Base-by-base conservation (phyloP, 257 asterid genomes). In the Handroanthus guayacan region DNA sequence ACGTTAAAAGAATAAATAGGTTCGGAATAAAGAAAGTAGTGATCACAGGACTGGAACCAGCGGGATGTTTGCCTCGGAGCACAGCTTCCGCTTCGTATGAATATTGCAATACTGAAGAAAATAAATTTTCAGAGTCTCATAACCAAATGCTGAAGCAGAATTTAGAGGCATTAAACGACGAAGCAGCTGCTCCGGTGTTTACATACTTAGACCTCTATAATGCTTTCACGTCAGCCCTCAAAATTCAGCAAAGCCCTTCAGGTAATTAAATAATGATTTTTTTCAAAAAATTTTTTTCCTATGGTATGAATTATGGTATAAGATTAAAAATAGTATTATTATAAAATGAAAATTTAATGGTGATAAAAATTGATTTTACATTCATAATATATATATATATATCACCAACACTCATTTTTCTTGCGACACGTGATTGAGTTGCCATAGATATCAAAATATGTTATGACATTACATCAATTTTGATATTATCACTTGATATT, bases 41-140 rank as follows among this genome's bases (percentile, higher is more conserved):
- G 4, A 69, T 92, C 50, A 86, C 90, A 3, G 80, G 89, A 10
- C 41, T 92, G 69, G 80, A 63, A 51, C 93, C 97, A 1, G 3
- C 89, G 0, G 97, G 97, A 0, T 92, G 96, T 65, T 76, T 88
- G 73, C 96, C 96, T 12, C 57, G 52, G 51, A 72, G 60, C 10
- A 82, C 89, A 0, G 63, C 75, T 16, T 36, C 80, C 45, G 18
- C 11, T 68, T 75, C 86, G 2, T 57, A 72, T 61, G 13, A 63
- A 62, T 79, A 71, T 17, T 91, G 97, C 87, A 80, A 77, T 34
- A 77, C 75, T 52, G 10, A 14, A 13, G 79, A 62, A 39, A 91
- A 88, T 81, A 70, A 72, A 4, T 54, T 89, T 3, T 74, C 95
- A 72, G 31, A 5, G 57, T 73, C 80, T 37, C 96, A 89, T 82